Evolutionary conservation across 768 basidiomycete species (phyloP), one percentile per base, ranked within the genome.

Genomic region (Mycena rosella): DNA sequence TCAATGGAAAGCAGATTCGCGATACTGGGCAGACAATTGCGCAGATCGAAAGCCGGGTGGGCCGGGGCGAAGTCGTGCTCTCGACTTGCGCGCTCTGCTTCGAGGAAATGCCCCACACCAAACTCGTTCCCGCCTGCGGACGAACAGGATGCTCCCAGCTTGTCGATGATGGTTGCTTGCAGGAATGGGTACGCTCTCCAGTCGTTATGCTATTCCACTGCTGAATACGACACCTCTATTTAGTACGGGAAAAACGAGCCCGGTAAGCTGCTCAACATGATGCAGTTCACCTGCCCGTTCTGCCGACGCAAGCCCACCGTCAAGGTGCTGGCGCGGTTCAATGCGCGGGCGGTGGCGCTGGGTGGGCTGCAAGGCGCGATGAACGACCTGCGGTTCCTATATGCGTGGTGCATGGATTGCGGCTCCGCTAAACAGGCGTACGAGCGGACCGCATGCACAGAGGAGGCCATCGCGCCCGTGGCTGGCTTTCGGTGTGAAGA

Each of bases 401-500:
- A 76, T 40, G 76, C 76, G 17, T 77, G 76, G 76, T 77, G 76
- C 59, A 38, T 69, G 20, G 68, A 72, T 27, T 77, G 76, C 47
- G 75, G 68, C 17, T 68, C 45, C 38, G 76, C 76, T 2, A 74
- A 73, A 51, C 68, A 44, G n/a, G 73, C 70, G 2, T 60, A 67
- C 32, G 74, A 76, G 60, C 69, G 76, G 14, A 69, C 67, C 0
- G 74, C 71, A 24, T 72, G 72, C 40, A 72, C 64, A n/a, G 72
- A 65, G 27, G 74, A 63, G 29, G 56, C 5, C 18, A 44, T 76
- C 15, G 72, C 68, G 3, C 32, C 49, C 2, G 53, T 76, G 1
- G 26, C 26, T 7, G 62, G 63, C 10, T 77, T 75, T 45, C 60
- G 69, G 26, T 77, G 76, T 55, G 54, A 63, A 11, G 51, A 58